Evolutionary conservation across 305 asterid genomes (phyloP), one percentile per base, ranked within the genome.

Genomic region (Caryopteris hybrid): DNA sequence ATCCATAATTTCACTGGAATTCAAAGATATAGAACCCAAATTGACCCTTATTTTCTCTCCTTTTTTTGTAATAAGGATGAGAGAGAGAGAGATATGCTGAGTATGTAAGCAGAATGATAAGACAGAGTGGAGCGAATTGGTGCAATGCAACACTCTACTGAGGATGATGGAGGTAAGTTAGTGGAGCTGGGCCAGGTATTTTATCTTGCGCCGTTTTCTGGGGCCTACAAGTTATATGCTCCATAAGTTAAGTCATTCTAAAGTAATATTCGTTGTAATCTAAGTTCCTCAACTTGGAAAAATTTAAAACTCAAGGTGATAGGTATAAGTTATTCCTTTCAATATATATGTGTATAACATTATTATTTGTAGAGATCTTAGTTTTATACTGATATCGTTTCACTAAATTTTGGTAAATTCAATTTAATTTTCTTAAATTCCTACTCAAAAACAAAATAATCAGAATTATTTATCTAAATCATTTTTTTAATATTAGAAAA

Each of bases 1-100:
- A 82, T 79, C 83, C 90, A 85, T 82, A 9, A 21, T 68, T 23
- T 31, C 48, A 41, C 43, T 3, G 14, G 27, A 33, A 31, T 18
- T 29, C 13, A 29, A 55, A 17, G 41, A 46, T 29, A 43, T 2
- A 29, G 4, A 25, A 51, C 1, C 51, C 23, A 33, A 51, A n/a
- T 20, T 18, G 20, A 13, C 23, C 34, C 36, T 39, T 23, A 29
- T 11, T 45, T 17, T 47, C 41, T 9, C 22, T 38, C 34, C 13
- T 14, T 22, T 48, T 6, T 34, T 46, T 38, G 39, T 2, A 23
- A 5, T 7, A 12, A 55, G 13, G 60, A 47, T 6, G 61, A 43
- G 53, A 20, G 22, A 23, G 13, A 29, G 38, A 20, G 41, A 13
- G 21, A 69, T 66, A 73, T 61, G 83, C 73, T 18, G 75, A 71